Evolutionary conservation across 176 grass and related monocot species (phyloP).

Genomic region (Poa annua): DNA sequence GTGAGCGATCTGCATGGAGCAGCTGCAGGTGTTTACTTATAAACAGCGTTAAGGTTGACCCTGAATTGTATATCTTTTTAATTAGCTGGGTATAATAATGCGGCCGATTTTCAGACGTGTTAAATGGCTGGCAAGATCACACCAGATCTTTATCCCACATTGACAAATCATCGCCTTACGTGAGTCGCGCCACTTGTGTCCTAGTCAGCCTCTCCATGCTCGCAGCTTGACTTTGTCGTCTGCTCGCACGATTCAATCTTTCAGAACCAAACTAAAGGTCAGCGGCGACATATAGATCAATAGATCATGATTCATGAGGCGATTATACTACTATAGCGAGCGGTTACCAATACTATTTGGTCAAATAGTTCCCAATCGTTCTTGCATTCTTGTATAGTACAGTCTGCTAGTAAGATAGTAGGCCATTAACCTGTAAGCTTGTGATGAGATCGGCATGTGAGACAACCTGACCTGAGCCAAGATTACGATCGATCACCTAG

Average conservation of each 20-base stretch:
- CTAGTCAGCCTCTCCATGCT: constrained; percentile 27
- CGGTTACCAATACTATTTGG: background rate
- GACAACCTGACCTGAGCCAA: constrained; percentile 52
- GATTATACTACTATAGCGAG: background rate
- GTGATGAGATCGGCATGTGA: constrained; percentile 30
- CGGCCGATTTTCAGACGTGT: background rate
- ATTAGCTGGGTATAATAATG: constrained; percentile 5
- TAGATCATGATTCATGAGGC: background rate
- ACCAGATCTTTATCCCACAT: constrained; percentile 1
- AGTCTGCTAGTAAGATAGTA: background rate
- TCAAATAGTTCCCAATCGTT: constrained; percentile 29
- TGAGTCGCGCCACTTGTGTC: background rate
- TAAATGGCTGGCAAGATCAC: constrained; percentile 29
- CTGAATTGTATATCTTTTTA: background rate
- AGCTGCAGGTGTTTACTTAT: constrained; percentile 32
- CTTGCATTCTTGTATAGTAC: background rate
- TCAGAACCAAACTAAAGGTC: constrained; percentile 5
- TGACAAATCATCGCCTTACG: background rate
- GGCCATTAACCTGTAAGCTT: background rate
- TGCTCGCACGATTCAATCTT: background rate
- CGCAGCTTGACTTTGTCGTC: constrained; percentile 21
- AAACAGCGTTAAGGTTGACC: constrained; percentile 30
- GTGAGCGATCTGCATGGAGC: background rate
- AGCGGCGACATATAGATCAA: constrained; percentile 1
- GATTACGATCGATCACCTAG: constrained; percentile 39